Evolutionary conservation across 1,139 yeast species (phyloP).

Genomic region (Scheffersomyces cryptocercus): DNA sequence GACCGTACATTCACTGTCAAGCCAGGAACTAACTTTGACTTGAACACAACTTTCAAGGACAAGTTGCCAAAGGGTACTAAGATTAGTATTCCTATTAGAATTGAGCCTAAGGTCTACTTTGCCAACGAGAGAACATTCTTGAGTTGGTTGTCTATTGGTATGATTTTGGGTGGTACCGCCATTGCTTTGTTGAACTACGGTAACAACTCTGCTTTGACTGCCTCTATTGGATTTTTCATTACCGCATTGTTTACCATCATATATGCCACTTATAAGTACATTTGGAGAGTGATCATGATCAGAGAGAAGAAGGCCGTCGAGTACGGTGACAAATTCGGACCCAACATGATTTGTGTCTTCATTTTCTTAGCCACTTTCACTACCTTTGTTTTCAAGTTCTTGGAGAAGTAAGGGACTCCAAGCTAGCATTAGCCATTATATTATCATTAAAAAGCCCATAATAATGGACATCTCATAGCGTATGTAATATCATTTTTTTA

Average conservation of each 20-base stretch:
- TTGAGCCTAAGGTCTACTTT: slow-evolving; percentile 82
- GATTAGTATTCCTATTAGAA: slow-evolving; percentile 75
- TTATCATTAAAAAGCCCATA: too few relatives aligned
- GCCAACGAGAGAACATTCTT: slow-evolving; percentile 82
- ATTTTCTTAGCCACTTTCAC: slow-evolving; percentile 71
- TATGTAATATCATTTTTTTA: too few relatives aligned
- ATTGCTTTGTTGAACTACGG: slow-evolving; percentile 72
- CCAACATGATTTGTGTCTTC: slow-evolving; percentile 75
- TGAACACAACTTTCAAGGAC: slow-evolving; percentile 45
- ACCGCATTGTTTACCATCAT: slow-evolving; percentile 73
- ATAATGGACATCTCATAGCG: too few relatives aligned
- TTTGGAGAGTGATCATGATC: slow-evolving; percentile 82
- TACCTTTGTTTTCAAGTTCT: slow-evolving; percentile 61
- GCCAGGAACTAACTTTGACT: slow-evolving; percentile 76
- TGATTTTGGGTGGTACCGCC: slow-evolving; percentile 73
- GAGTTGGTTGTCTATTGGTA: slow-evolving; percentile 75
- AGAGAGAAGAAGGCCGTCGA: slow-evolving; percentile 79
- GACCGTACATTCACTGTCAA: slow-evolving; percentile 76
- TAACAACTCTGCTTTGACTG: slow-evolving; percentile 66
- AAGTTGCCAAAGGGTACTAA: slow-evolving; percentile 77
- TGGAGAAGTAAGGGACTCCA: slow-evolving; percentile 21
- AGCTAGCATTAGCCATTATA: too few relatives aligned
- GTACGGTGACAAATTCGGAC: slow-evolving; percentile 88
- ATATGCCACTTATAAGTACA: slow-evolving; percentile 74
- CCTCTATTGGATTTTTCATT: slow-evolving; percentile 86